Base-by-base conservation (phyloP, 495 filamentous ascomycete genomes). In the Apodospora peruviana region DNA sequence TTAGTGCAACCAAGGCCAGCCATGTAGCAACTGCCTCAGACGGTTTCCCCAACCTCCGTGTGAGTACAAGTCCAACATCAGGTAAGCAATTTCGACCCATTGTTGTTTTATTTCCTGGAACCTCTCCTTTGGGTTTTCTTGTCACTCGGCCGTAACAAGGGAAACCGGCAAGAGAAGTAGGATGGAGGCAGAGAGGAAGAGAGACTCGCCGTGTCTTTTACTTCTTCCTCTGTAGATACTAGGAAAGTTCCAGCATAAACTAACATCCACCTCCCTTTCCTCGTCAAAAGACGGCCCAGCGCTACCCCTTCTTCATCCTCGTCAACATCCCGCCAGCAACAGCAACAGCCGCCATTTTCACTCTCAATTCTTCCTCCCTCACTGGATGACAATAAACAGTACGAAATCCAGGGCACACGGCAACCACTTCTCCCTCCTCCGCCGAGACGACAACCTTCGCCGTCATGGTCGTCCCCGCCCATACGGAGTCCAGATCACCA, bases 1-100 rank as follows among this genome's bases (percentile, higher is more conserved):
- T 19, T 35, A 70, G 67, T 70, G 67, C 45, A 66, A 67, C 45
- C 67, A 70, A 49, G 64, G 60, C 17, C 62, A 61, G 19, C 67
- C 67, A 29, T 70, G 67, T 53, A 64, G 56, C 52, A 70, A 70
- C 47, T 70, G 67, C 32, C 60, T 59, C 17, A 57, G 67, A 24
- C 49, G 67, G 20, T 70, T 69, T 37, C 67, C 67, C 1, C 67
- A 60, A 40, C 67, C 67, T 3, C 32, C 49, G 2, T 70, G 67
- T 53, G 66, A 70, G 51, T 70, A 70, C 50, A 62, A 51, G 40
- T 41, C 50, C 3, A 57, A 36, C 37, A 60, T 37, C 53, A 68
- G 61, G 65, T 65, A 45, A 16, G 59, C 55, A 3, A 21, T 19
- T 25, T n/a, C 25, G 20, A 4, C 4, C 14, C 38, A 5, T 14